Base-by-base conservation (phyloP, 1,139 yeast species). In the Protomyces gravidus region DNA sequence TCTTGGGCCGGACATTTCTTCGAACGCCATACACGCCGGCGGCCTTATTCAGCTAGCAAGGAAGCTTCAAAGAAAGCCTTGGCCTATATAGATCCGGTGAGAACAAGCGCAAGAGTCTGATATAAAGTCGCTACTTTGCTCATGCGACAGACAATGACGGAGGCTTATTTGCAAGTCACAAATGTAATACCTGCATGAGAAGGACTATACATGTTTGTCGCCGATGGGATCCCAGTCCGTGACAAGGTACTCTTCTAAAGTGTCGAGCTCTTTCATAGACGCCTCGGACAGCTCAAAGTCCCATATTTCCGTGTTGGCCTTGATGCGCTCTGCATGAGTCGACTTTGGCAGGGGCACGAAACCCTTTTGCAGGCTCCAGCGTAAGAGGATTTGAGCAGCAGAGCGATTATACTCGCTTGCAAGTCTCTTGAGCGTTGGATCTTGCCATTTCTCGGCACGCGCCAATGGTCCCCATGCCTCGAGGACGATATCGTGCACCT, bases 391-490 rank as follows among this genome's bases (percentile, higher is more conserved):
- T 65, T 79, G 79, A 40, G 77, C 80, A 4, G 76, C 70, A 1
- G 74, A 64, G 56, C 72, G 72, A 13, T 67, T 66, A 60, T 76
- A 74, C 65, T 74, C 74, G 50, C 72, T 63, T 33, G 78, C 78
- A 46, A 78, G 62, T 19, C 61, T 70, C 47, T 71, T 66, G 60
- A 83, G 67, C 50, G 74, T 77, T 3, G 83, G 80, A 65, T 83
- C 85, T 58, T 76, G 71, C 25, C 82, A 68, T 66, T 80, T 79
- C 57, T 71, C 69, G 4, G 89, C 86, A 62, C 80, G 84, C 1
- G 87, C 83, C 67, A 85, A 75, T 13, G 95, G 92, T 3, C 87
- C 80, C 70, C 80, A 86, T 0, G 92, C 89, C 69, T 85, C 86
- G 6, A 82, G 78, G 5, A 76, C 70, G 36, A 85, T 76, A 70